phyloP scores from a whole-genome alignment of 345 rosid species.

The Bruguiera gymnorhiza region DNA sequence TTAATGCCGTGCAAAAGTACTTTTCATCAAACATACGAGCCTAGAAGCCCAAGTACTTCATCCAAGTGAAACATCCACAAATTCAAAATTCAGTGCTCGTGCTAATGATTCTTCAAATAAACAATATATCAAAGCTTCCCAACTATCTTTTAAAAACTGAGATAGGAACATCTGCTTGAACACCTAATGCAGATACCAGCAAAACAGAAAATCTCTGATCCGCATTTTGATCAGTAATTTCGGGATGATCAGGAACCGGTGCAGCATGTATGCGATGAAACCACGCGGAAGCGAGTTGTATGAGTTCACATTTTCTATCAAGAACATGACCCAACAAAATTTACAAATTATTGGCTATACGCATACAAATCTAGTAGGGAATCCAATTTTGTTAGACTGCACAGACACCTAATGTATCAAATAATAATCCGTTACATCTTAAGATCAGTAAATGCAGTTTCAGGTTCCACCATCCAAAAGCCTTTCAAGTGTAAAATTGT shows the following conservation, averaged over 20 bases:
- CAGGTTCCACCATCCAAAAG: constrained; percentile 99
- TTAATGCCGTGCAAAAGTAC: constrained; percentile 43
- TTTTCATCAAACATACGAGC: background rate
- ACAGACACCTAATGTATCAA: background rate
- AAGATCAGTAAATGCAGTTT: constrained; percentile 81
- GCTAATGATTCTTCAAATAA: background rate
- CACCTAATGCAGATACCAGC: too few relatives aligned
- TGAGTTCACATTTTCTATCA: too few relatives aligned
- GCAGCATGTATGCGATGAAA: too few relatives aligned
- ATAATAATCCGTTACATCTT: constrained; percentile 36
- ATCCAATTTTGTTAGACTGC: background rate
- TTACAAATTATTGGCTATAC: background rate
- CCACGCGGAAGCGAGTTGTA: too few relatives aligned
- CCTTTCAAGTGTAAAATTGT: constrained; percentile 89
- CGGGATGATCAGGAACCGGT: too few relatives aligned
- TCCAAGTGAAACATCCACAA: background rate
- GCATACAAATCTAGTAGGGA: background rate
- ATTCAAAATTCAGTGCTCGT: background rate
- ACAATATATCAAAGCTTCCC: background rate
- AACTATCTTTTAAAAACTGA: too few relatives aligned
- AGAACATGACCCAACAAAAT: background rate
- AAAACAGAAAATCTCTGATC: too few relatives aligned
- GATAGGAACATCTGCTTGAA: too few relatives aligned
- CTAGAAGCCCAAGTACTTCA: background rate
- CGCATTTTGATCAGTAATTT: too few relatives aligned